phyloP scores from a whole-genome alignment of 257 asterid genomes.

The Lantana camara region DNA sequence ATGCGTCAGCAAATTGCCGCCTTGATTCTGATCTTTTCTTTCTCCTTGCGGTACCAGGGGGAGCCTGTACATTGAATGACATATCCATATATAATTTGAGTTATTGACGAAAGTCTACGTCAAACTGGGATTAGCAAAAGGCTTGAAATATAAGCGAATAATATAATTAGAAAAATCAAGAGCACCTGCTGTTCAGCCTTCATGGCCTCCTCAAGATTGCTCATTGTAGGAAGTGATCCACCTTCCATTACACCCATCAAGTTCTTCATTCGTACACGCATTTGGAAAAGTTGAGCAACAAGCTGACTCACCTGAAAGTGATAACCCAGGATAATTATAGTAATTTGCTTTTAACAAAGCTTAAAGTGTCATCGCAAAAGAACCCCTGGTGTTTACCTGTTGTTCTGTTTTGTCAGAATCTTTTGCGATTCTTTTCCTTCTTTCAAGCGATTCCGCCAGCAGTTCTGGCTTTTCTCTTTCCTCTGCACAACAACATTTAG shows the following conservation, averaged over 20 bases:
- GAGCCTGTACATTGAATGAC: slow-evolving; percentile 52
- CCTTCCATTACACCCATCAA: slow-evolving; percentile 96
- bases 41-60: slow-evolving; percentile 96
- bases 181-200: slow-evolving; percentile 77
- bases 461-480: slow-evolving; percentile 95
- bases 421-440: slow-evolving; percentile 83
- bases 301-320: slow-evolving; percentile 78
- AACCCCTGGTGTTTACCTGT: slow-evolving; percentile 54
- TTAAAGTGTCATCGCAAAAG: not conserved
- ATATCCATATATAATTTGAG: not conserved
- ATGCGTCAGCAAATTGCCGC: slow-evolving; percentile 70
- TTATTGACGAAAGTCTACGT: not conserved
- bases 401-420: slow-evolving; percentile 96
- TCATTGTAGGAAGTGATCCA: slow-evolving; percentile 85
- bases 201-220: slow-evolving; percentile 86
- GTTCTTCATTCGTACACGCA: slow-evolving; percentile 97
- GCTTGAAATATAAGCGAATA: not conserved
- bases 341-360: not conserved
- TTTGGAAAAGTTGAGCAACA: slow-evolving; percentile 95
- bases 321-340: not conserved
- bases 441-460: slow-evolving; percentile 79
- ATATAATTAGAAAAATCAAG: not conserved
- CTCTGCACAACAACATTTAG: slow-evolving; percentile 83
- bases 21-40: slow-evolving; percentile 73
- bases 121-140: not conserved